Conservation (phyloP, 2,329 filamentous ascomycete species). For the Gnomoniopsis smithogilvyi region DNA sequence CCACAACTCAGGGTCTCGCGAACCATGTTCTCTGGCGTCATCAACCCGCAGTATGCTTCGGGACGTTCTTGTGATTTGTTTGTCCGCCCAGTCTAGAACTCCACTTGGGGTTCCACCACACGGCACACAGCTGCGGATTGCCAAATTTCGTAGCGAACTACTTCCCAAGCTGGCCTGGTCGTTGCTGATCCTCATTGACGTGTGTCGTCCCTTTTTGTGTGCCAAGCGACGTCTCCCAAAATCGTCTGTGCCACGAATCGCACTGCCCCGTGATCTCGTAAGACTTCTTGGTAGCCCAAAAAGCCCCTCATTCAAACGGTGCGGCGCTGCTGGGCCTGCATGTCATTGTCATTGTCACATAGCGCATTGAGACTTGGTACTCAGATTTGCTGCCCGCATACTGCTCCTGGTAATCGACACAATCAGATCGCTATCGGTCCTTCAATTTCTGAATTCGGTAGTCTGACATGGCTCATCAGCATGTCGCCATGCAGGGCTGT, state of each 20-base stretch:
- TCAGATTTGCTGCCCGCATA: neutral
- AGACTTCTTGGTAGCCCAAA: neutral
- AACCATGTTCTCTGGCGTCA: neutral
- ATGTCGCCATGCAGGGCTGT: too few species aligned
- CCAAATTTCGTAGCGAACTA: neutral
- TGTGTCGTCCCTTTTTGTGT: neutral
- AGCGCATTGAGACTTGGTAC: neutral
- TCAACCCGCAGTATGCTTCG: neutral
- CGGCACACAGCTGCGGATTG: neutral
- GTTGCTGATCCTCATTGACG: neutral
- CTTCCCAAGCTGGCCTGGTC: neutral
- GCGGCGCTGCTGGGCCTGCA: neutral
- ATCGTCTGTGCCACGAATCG: too few species aligned
- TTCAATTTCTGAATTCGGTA: neutral
- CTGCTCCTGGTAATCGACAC: neutral
- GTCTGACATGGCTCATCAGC: neutral
- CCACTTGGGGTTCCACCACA: neutral
- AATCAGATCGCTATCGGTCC: neutral
- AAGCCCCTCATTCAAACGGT: neutral
- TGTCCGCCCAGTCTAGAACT: neutral
- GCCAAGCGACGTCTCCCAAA: too few species aligned
- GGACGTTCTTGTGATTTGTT: neutral
- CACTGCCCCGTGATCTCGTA: neutral
- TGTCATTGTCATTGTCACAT: conserved; percentile 14
- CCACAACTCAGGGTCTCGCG: neutral